Evolutionary conservation across 768 basidiomycete genomes (phyloP), one percentile per base, ranked within the genome.

Genomic region (Boletus reticuloceps): DNA sequence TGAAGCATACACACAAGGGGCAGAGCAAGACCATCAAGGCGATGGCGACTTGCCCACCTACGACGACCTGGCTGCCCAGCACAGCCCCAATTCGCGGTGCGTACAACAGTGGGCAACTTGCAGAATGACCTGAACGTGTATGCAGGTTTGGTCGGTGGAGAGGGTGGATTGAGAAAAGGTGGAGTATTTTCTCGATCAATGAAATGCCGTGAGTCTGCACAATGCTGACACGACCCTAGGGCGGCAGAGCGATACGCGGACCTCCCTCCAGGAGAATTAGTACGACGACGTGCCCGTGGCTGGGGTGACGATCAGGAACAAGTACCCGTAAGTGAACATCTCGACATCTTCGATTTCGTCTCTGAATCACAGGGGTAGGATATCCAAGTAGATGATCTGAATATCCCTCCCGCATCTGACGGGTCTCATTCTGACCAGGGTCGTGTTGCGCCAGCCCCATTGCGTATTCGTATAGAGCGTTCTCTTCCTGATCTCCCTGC

Each of bases 161-260:
- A 66, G 83, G 84, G 7, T 94, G 91, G 91, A 88, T 94, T 53
- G 91, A 94, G 75, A 94, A 93, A 71, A 80, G 91, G 90, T 86
- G 59, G 47, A 72, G 6, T 16, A 12, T 20, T 25, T 22, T 56
- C 40, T 48, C 17, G 34, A 25, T 53, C 43, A 22, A 22, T 19
- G 34, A 29, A 39, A 48, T 14, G 6, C 20, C 45, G 7, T 17
- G 42, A 50, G 37, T 36, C 22, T 47, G 37, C 47, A 34, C 13
- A 19, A 41, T 40, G 25, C 41, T 59, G 39, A 51, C 44, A 55
- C 46, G 40, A 43, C 13, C 36, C 29, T 55, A 93, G 91, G 71
- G 91, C 91, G 16, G 89, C 90, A n/a, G 91, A 92, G 62, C 80
- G 91, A 37, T 91, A 91, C 68, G 72, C 74, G 20, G 87, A 88